phyloP scores from a whole-genome alignment of 306 rosid genomes.

The Malus sylvestris region DNA sequence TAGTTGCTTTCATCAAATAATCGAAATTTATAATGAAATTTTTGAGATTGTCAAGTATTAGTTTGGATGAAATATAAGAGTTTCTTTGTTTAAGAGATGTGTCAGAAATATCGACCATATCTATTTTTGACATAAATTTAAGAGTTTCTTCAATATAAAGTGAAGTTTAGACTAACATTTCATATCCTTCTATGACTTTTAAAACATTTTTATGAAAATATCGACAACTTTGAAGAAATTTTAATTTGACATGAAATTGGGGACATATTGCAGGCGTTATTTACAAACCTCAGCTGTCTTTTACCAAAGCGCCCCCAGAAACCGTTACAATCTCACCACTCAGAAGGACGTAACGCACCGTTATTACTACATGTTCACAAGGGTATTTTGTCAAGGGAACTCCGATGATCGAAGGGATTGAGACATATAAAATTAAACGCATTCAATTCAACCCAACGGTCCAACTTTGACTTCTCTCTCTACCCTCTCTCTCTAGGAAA shows the following conservation, averaged over 20 bases:
- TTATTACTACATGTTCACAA: neutral
- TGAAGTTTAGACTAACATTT: too few relatives aligned
- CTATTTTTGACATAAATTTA: too few relatives aligned
- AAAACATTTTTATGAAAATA: too few relatives aligned
- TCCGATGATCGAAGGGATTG: neutral
- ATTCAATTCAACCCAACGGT: slow-evolving; percentile 36
- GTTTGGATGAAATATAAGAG: too few relatives aligned
- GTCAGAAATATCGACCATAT: too few relatives aligned
- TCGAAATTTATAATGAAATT: too few relatives aligned
- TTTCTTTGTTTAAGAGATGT: too few relatives aligned
- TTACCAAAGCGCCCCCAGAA: neutral
- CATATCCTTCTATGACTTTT: too few relatives aligned
- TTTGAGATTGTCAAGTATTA: too few relatives aligned
- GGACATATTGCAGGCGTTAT: neutral
- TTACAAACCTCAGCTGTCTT: neutral
- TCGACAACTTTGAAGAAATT: too few relatives aligned
- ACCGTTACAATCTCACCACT: neutral
- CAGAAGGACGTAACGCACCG: neutral
- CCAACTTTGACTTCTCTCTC: slow-evolving; percentile 49
- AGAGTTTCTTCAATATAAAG: rapidly evolving
- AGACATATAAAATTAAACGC: neutral
- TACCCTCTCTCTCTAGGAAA: neutral
- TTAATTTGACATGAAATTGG: too few relatives aligned
- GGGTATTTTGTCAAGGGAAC: neutral
- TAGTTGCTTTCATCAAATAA: too few relatives aligned